A percentile compares a stretch with the other conserved stretches of the same genome.
Conservation (phyloP, 2,329 filamentous ascomycete species). For the Atkinsonella texensis region DNA sequence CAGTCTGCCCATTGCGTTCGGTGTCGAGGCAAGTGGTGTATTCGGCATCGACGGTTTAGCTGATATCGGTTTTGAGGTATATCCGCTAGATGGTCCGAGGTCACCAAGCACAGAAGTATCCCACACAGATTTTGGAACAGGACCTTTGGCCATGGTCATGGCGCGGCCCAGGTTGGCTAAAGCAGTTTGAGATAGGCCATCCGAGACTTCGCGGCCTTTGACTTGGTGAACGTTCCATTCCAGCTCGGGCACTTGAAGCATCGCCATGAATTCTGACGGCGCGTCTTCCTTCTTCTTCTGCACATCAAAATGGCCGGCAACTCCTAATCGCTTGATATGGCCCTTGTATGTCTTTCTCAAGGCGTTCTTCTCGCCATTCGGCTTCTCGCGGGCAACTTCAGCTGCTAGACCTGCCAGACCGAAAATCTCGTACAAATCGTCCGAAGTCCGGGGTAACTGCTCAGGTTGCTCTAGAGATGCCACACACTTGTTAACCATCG, state of each 20-base stretch:
- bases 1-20: constrained; percentile 21
- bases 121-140: constrained; percentile 42
- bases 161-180: constrained; percentile 35
- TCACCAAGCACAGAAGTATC: constrained; percentile 48
- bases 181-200: constrained; percentile 36
- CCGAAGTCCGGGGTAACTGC: constrained; percentile 35
- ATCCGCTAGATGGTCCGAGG: constrained; percentile 29
- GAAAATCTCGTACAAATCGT: constrained; percentile 49
- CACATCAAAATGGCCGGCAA: constrained; percentile 49
- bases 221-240: constrained; percentile 45
- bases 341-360: constrained; percentile 58
- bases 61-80: constrained; percentile 28
- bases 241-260: constrained; percentile 40
- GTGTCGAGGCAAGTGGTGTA: constrained; percentile 32
- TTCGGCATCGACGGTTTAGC: constrained; percentile 39
- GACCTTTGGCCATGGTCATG: constrained; percentile 44
- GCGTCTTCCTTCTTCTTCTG: constrained; percentile 41
- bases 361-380: constrained; percentile 55
- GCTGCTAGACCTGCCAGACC: constrained; percentile 43
- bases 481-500: constrained; percentile 30
- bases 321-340: constrained; percentile 51
- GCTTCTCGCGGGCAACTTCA: constrained; percentile 50
- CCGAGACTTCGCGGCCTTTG: constrained; percentile 41
- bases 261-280: constrained; percentile 38
- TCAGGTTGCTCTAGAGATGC: constrained; percentile 34